Evolutionary conservation across 352 stramenopile species (phyloP).

Genomic region (Pythium utonaiense): DNA sequence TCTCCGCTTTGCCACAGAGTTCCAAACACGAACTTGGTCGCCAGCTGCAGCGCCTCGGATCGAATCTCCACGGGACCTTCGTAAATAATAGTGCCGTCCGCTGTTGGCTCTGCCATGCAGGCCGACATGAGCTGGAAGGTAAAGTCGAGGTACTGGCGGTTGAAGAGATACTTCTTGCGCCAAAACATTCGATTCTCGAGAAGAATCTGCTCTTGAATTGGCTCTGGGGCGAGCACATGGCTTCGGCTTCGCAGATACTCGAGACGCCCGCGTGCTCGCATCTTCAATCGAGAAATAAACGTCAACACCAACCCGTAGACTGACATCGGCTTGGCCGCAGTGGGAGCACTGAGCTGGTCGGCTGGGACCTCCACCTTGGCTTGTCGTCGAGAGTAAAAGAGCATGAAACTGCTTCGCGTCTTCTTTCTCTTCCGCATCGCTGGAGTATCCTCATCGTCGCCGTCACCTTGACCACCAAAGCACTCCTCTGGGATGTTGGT

Average conservation of each 20-base stretch:
- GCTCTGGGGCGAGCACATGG: slow-evolving; percentile 57
- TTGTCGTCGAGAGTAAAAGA: slow-evolving; percentile 71
- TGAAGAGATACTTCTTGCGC: slow-evolving; percentile 83
- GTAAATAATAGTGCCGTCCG: slow-evolving; percentile 15
- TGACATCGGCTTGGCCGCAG: slow-evolving; percentile 21
- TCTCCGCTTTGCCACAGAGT: slow-evolving; percentile 83
- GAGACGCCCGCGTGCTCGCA: slow-evolving; percentile 25
- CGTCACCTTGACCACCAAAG: slow-evolving; percentile 33
- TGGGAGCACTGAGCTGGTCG: background rate
- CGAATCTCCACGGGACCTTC: slow-evolving; percentile 57
- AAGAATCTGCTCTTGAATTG: slow-evolving; percentile 72
- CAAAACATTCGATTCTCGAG: slow-evolving; percentile 85
- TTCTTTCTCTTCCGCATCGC: slow-evolving; percentile 48
- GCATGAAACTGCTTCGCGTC: slow-evolving; percentile 86
- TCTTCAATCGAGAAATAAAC: slow-evolving; percentile 25
- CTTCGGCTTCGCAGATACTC: slow-evolving; percentile 42
- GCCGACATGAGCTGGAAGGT: slow-evolving; percentile 72
- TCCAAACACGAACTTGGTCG: slow-evolving; percentile 84
- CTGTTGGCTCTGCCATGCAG: slow-evolving; percentile 45
- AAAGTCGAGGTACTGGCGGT: slow-evolving; percentile 69
- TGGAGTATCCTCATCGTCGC: background rate
- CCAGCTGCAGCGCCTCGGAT: slow-evolving; percentile 70
- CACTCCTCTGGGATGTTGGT: slow-evolving; percentile 72
- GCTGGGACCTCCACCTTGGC: slow-evolving; percentile 30
- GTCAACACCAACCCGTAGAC: slow-evolving; percentile 24